phyloP scores from a whole-genome alignment of 2,329 filamentous ascomycete species.

The Aspergillus piperis region DNA sequence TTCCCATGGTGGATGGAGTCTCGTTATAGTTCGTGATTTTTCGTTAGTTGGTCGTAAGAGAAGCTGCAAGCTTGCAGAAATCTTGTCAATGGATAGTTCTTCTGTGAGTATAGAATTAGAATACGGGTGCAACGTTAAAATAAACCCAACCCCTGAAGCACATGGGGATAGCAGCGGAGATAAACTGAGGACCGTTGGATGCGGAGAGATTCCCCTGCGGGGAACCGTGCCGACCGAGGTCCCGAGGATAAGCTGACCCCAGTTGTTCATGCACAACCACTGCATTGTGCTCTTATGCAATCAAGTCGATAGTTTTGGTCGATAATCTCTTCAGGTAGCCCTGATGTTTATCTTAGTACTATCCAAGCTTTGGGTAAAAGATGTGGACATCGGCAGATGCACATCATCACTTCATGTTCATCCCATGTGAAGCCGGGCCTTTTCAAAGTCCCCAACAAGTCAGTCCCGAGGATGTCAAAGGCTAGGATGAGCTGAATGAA shows the following conservation, averaged over 20 bases:
- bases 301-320: background rate
- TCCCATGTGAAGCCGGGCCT: background rate
- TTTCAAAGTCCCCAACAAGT: background rate
- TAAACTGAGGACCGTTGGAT: constrained; percentile 7
- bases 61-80: background rate
- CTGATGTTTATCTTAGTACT: background rate
- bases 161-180: constrained; percentile 9
- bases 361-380: background rate
- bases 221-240: constrained; percentile 34
- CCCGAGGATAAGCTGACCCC: constrained; percentile 29
- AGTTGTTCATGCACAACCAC: constrained; percentile 5
- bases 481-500: background rate
- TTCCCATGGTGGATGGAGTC: constrained; percentile 47
- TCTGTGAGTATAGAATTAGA: background rate
- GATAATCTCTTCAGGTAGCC: background rate
- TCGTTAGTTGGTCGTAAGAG: constrained; percentile 34
- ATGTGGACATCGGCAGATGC: background rate
- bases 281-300: background rate
- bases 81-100: background rate
- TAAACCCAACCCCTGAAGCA: background rate
- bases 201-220: constrained; percentile 24
- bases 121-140: constrained; percentile 5
- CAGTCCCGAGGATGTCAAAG: background rate
- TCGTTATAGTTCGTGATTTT: constrained; percentile 21
- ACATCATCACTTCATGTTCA: background rate